Percentiles rank a stretch among this genome's conserved stretches.
phyloP scores from a whole-genome alignment of 2,329 filamentous ascomycete species.

The Beauveria brongniartii region DNA sequence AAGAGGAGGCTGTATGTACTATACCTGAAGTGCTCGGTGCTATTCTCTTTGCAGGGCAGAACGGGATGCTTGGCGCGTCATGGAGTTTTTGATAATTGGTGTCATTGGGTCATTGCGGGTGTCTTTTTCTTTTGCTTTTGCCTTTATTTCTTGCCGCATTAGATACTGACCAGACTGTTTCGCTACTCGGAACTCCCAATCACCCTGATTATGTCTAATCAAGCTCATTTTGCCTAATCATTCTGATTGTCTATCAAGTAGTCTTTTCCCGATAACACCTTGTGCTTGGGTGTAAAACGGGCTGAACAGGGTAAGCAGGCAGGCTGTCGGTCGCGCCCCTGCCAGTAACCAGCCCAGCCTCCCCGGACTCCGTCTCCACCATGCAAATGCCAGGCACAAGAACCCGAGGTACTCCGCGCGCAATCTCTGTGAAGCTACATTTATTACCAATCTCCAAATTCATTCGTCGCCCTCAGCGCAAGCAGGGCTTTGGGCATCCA shows the following conservation, averaged over 20 bases:
- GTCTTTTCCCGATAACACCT: no score
- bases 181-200: no score
- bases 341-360: background rate
- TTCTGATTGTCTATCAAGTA: no score
- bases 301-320: background rate
- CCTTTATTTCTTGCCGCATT: background rate
- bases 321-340: background rate
- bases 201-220: background rate
- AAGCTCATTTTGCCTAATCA: no score
- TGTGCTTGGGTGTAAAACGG: background rate
- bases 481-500: slow-evolving; percentile 2
- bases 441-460: background rate
- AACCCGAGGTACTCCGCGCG: slow-evolving; percentile 2
- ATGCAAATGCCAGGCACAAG: background rate
- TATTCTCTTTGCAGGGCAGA: background rate
- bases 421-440: background rate
- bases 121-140: background rate
- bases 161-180: slow-evolving; percentile 1
- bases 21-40: background rate
- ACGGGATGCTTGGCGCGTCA: background rate
- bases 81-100: slow-evolving; percentile 2
- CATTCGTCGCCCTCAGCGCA: background rate
- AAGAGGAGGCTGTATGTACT: background rate
- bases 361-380: background rate
- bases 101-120: background rate